A percentile compares a stretch with the other conserved stretches of the same genome.
These are phyloP conservation scores for Sporothrix protearum DNA, from an alignment of 2,329 filamentous ascomycete species.

Conservation along the genomic window DNA sequence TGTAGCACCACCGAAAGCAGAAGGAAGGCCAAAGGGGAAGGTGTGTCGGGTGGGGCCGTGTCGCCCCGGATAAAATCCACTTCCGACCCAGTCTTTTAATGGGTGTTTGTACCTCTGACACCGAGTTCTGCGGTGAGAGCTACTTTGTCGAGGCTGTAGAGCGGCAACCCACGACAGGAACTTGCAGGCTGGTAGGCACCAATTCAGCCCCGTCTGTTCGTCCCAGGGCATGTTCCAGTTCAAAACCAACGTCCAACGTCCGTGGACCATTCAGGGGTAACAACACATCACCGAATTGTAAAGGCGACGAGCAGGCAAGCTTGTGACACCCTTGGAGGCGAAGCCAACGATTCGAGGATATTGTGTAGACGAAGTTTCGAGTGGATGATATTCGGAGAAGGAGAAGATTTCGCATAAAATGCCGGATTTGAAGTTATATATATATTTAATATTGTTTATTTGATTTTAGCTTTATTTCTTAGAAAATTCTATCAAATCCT, in stretches of 20 bases:
- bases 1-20: neutral
- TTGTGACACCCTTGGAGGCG: neutral
- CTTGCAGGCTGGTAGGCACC: neutral
- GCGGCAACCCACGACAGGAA: neutral
- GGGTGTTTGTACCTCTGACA: neutral
- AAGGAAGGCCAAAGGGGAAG: neutral
- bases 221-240: neutral
- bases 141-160: neutral
- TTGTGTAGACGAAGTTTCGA: neutral
- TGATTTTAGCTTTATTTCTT: too few relatives aligned
- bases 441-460: too few relatives aligned
- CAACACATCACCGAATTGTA: neutral
- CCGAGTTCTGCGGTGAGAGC: neutral
- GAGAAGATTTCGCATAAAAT: too few relatives aligned
- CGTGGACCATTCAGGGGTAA: constrained; percentile 4
- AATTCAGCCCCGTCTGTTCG: neutral
- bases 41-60: constrained; percentile 10
- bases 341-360: neutral
- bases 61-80: constrained; percentile 13
- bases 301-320: neutral
- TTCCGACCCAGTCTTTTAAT: constrained; percentile 6
- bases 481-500: too few relatives aligned
- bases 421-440: too few relatives aligned
- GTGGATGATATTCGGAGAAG: neutral
- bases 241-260: neutral